Base-by-base conservation (phyloP, 768 basidiomycete genomes). In the Mycena vulgaris region DNA sequence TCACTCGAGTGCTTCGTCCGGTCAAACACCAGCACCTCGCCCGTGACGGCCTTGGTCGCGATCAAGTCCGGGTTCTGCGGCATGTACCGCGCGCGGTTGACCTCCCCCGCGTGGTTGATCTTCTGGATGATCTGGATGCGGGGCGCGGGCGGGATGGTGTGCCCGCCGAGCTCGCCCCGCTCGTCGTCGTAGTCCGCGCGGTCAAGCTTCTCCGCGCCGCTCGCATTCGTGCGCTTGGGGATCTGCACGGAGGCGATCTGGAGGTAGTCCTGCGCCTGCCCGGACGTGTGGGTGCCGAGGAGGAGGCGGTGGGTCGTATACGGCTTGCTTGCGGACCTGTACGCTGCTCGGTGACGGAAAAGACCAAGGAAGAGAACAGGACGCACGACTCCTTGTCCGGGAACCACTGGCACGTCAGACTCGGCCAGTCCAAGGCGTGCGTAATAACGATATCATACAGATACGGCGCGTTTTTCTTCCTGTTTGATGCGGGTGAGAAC, bases 21-120 rank as follows among this genome's bases (percentile, higher is more conserved):
- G 82, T 99, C 98, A 81, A 99, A 99, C n/a, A 99, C 83, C 66
- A 93, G 84, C 3, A 99, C 95, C 71, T 98, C 95, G 17, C 97
- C 98, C 8, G 89, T 90, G 10, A 96, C 89, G 25, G 96, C 87
- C 80, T 99, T 99, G 14, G 97, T 99, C 17, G 98, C 98, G 73
- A 99, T 94, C 74, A 99, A 81, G 82, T 99, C 95, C 2, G 96
- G 95, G 77, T 99, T 99, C 81, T 99, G 97, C 8, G 98, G 98
- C 97, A 99, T 99, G 80, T 99, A 99, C 60, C 98, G 91, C 69
- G 98, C 98, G 49, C 96, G 86, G 82, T 99, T 99, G 77, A 99
- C 95, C 79, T 99, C 98, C 47, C 96, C 95, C 5, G 88, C 88
- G 80, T 99, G 98, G 80, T 96, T 97, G 83, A 99, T 99, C 74